Percentiles rank a stretch among this genome's conserved stretches.
These are phyloP conservation scores for Glomus cerebriforme DNA, from an alignment of 192 early-diverging fungal species.

Conservation along the genomic window DNA sequence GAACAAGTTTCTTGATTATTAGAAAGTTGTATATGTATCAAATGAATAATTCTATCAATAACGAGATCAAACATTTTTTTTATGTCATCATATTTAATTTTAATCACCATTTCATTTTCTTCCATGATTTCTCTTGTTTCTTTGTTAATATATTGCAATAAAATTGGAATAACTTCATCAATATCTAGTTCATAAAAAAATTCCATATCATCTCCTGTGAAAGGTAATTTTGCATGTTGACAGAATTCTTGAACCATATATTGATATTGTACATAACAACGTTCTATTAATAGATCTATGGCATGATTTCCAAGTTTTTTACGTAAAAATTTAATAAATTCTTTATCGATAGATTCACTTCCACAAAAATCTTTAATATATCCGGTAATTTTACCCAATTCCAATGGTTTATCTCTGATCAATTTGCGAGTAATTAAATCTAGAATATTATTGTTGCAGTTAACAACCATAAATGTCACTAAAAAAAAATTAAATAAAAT, in stretches of 20 bases:
- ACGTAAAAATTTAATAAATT: constrained; percentile 46
- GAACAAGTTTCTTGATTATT: constrained; percentile 29
- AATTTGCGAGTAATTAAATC: constrained; percentile 39
- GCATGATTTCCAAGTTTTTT: constrained; percentile 42
- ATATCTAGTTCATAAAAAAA: neutral
- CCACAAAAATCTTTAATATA: constrained; percentile 39
- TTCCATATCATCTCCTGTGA: neutral
- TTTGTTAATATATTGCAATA: neutral
- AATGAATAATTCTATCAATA: constrained; percentile 35
- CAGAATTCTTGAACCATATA: neutral
- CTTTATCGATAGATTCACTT: constrained; percentile 45
- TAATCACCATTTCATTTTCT: constrained; percentile 47
- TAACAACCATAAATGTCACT: constrained; percentile 43
- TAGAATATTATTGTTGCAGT: constrained; percentile 47
- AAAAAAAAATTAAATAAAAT: too few relatives aligned
- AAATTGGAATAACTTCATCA: neutral
- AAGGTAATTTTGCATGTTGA: neutral
- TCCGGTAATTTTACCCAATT: constrained; percentile 34
- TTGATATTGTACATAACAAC: constrained; percentile 10
- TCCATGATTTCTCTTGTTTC: constrained; percentile 37
- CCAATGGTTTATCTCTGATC: constrained; percentile 1
- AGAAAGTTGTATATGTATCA: constrained; percentile 40
- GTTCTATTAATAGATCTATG: constrained; percentile 38
- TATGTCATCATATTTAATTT: constrained; percentile 44
- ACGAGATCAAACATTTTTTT: constrained; percentile 39